Evolutionary conservation across 768 basidiomycete genomes (phyloP).

Genomic region (Galerina marginata): DNA sequence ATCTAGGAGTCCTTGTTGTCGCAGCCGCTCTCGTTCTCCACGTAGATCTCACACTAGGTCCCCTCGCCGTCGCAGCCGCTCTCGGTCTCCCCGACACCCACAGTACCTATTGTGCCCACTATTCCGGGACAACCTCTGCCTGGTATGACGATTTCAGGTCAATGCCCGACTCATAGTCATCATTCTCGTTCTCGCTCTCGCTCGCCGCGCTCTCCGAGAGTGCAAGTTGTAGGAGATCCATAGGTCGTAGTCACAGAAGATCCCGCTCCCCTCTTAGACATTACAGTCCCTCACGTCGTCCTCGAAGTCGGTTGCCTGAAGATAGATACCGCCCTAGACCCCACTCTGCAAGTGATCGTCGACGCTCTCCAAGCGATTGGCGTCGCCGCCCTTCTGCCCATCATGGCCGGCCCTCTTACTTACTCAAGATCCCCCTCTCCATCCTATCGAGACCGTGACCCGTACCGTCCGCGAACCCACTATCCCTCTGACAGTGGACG

Average conservation of each 20-base stretch:
- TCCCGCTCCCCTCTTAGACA: slow-evolving; percentile 16
- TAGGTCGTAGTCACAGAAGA: slow-evolving; percentile 2
- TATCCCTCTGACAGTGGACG: slow-evolving; percentile 14
- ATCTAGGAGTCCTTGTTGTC: slow-evolving; percentile 6
- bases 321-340: slow-evolving; percentile 13
- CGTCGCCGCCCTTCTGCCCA: neutral
- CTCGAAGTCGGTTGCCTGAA: slow-evolving; percentile 9
- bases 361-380: slow-evolving; percentile 4
- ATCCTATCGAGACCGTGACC: neutral
- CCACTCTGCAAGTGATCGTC: slow-evolving; percentile 15
- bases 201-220: slow-evolving; percentile 15
- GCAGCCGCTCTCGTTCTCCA: slow-evolving; percentile 14
- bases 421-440: slow-evolving; percentile 11
- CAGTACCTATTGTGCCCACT: slow-evolving; percentile 1
- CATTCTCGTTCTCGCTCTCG: slow-evolving; percentile 25
- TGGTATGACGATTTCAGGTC: slow-evolving; percentile 1
- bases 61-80: slow-evolving; percentile 29
- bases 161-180: neutral
- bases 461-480: neutral
- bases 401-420: neutral
- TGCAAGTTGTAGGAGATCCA: slow-evolving; percentile 21
- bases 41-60: slow-evolving; percentile 20
- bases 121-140: slow-evolving; percentile 13
- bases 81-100: slow-evolving; percentile 11
- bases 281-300: slow-evolving; percentile 15